Evolutionary conservation across 306 rosid genomes (phyloP).

Genomic region (Hippophae gyantsensis): DNA sequence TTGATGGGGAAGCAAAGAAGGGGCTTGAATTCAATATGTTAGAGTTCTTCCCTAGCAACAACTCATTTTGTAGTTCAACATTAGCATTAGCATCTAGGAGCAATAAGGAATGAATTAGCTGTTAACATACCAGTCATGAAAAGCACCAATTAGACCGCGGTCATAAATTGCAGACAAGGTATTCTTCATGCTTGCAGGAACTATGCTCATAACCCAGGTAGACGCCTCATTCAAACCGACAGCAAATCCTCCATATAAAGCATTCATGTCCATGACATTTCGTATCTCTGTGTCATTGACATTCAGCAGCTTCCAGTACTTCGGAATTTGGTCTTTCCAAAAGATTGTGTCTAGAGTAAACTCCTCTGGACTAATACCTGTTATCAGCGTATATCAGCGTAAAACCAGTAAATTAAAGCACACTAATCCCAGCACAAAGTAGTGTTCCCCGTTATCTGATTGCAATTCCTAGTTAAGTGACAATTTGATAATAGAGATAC

Average conservation of each 20-base stretch:
- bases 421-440: no score
- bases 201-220: conserved; percentile 81
- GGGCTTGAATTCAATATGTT: not conserved
- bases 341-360: conserved; percentile 44
- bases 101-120: not conserved
- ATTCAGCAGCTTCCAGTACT: conserved; percentile 71
- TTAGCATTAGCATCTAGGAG: not conserved
- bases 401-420: not conserved
- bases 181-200: conserved; percentile 64
- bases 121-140: conserved; percentile 73
- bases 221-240: conserved; percentile 50
- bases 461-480: no score
- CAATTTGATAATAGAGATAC: no score
- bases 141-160: conserved; percentile 68
- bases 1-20: no score
- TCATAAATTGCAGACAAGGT: conserved; percentile 75
- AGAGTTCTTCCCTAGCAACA: not conserved
- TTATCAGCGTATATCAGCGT: conserved; percentile 16
- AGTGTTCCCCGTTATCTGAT: no score
- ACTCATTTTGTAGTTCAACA: not conserved
- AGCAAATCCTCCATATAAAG: conserved; percentile 73
- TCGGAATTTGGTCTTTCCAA: conserved; percentile 67
- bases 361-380: conserved; percentile 59
- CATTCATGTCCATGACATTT: conserved; percentile 92
- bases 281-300: conserved; percentile 49